These are phyloP conservation scores for Glycine soja DNA, from an alignment of 306 rosid species.

Conservation along the genomic window DNA sequence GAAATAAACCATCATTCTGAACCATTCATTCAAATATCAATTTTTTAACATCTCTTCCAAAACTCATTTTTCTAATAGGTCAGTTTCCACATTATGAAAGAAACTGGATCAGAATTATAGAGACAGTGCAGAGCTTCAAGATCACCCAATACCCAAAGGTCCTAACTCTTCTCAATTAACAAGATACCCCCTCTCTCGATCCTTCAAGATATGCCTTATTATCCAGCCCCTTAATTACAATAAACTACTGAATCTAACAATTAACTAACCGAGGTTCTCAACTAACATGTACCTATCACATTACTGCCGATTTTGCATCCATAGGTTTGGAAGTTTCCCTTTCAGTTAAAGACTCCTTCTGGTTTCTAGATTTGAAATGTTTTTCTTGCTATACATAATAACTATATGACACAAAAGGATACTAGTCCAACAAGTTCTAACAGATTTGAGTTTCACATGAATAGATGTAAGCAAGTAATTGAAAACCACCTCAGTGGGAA, in stretches of 20 bases:
- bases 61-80: neutral
- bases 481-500: neutral
- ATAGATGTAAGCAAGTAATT: neutral
- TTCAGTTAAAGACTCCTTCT: neutral
- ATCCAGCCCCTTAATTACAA: too few species aligned
- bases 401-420: neutral
- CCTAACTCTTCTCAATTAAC: too few species aligned
- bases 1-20: slow-evolving; percentile 9
- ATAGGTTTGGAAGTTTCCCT: neutral
- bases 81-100: neutral
- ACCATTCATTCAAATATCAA: neutral
- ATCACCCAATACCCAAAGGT: too few species aligned
- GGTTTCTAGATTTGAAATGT: slow-evolving; percentile 2
- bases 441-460: neutral
- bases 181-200: too few species aligned
- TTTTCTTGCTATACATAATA: neutral
- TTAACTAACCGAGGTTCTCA: too few species aligned
- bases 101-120: too few species aligned
- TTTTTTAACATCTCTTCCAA: neutral
- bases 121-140: too few species aligned
- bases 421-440: neutral
- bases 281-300: too few species aligned
- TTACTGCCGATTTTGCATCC: neutral
- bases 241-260: too few species aligned
- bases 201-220: too few species aligned